Base-by-base conservation (phyloP, 345 rosid species). In the Dipteronia sinensis region DNA sequence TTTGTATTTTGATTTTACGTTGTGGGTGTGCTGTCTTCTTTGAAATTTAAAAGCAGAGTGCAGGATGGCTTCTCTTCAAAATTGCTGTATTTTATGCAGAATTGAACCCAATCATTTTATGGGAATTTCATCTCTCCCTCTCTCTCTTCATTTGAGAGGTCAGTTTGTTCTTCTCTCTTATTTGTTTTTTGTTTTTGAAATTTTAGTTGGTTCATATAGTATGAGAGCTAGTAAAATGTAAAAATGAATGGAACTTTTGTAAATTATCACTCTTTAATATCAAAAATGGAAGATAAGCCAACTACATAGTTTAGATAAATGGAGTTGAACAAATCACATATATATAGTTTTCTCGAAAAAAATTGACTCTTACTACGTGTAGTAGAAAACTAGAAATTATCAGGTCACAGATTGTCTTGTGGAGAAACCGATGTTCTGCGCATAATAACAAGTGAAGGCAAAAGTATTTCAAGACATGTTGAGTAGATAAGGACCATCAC, bases 61-160 rank as follows among this genome's bases (percentile, higher is more conserved):
- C 51, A 78, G 77, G 65, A 84, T 86, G 88, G 71, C 78, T 38
- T 76, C 76, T 49, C 67, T 58, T 67, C 69, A 27, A 53, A 81
- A 58, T 68, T 77, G 78, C 75, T 44, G 17, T 55, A 46, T 58
- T n/a, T 75, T 83, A 10, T 75, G 66, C 69, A 69, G 68, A 53
- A 7, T 51, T 38, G 64, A 68, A 13, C 65, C 58, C 15, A 51
- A 66, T 73, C 62, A 75, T 42, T 38, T 76, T 22, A 49, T 55
- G 72, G 82, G 82, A 34, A 46, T 71, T 74, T 72, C 88, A 1
- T 17, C 74, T 74, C 69, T 76, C 67, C 83, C 79, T 17, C 38
- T 62, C 17, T 10, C 66, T 65, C 61, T 17, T 40, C 56, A 23
- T 78, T 38, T 16, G 13, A 64, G 63, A 69, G 84, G 86, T 85